These are phyloP conservation scores for Apiospora aurea DNA, from an alignment of 2,329 filamentous ascomycete genomes.

Conservation along the genomic window DNA sequence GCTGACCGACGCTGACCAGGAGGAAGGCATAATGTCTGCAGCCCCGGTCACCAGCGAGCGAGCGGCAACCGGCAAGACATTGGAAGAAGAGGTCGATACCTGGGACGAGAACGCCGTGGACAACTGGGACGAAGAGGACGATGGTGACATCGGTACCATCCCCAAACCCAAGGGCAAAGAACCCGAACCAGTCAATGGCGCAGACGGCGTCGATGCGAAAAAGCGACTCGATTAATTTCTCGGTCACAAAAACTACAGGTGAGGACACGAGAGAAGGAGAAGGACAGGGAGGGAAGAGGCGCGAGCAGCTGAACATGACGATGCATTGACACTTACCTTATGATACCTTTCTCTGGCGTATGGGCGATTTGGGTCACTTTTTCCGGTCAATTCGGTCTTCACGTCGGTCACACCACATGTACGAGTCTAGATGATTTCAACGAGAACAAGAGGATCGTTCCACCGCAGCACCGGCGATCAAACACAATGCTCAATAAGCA, in stretches of 20 bases:
- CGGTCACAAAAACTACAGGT: no score
- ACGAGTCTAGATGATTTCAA: conserved; percentile 33
- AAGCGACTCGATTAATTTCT: conserved; percentile 44
- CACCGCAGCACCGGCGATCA: conserved; percentile 23
- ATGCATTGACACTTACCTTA: conserved; percentile 23
- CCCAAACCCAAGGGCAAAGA: conserved; percentile 35
- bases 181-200: conserved; percentile 36
- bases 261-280: background rate
- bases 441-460: conserved; percentile 25
- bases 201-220: conserved; percentile 38
- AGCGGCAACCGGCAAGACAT: conserved; percentile 43
- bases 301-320: background rate
- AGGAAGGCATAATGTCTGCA: conserved; percentile 65
- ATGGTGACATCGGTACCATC: conserved; percentile 33
- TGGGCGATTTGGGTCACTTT: conserved; percentile 22
- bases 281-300: background rate
- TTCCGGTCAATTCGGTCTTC: conserved; percentile 27
- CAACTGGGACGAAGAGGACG: conserved; percentile 63
- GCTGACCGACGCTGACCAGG: conserved; percentile 52
- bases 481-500: conserved; percentile 12
- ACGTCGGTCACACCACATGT: conserved; percentile 31
- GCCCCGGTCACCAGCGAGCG: conserved; percentile 27
- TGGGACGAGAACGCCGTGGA: conserved; percentile 86
- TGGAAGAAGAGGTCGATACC: conserved; percentile 88
- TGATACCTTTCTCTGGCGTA: conserved; percentile 33